Evolutionary conservation across 352 stramenopile genomes (phyloP), one percentile per base, ranked within the genome.

Genomic region (Albugo laibachii): DNA sequence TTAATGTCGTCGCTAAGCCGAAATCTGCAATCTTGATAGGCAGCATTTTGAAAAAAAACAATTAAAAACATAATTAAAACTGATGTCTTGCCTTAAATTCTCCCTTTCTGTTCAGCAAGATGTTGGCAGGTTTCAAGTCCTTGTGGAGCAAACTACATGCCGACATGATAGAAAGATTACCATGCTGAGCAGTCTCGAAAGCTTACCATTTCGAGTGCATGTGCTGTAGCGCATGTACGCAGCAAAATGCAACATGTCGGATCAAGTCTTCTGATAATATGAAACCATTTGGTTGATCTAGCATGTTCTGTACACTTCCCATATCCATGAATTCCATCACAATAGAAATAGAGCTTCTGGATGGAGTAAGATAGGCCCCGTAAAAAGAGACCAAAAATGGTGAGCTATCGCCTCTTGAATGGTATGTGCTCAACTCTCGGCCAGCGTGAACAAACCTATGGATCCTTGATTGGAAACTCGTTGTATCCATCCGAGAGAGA

Each of bases 301-400:
- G 47, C 1, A 84, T 54, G 27, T 87, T 73, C 47, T 95, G 78
- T 0, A 95, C 54, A 36, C 75, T 92, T 14, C 84, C 84, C 49
- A 82, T 75, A 42, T 95, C 75, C 83, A 95, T 95, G 39, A 93
- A 95, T 53, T 95, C 83, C 67, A 95, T 87, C 37, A 92, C 81
- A 18, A 95, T 82, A 19, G 66, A 83, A 21, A 95, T 65, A 0
- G 65, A 73, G 19, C 74, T 72, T 43, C 80, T 70, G 0, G 77
- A 56, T 8, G 75, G 66, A 18, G 77, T 82, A 8, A 83, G 53
- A 49, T 87, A 95, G 8, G 80, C 83, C 14, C 85, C 83, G 44
- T 92, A 88, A 54, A 95, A 95, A 1, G 63, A 61, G n/a, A 95
- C 78, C 3, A 93, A 61, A 47, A 84, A 88, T 31, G 24, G 24